These are phyloP conservation scores for Carex sylvatica DNA, from an alignment of 202 grass and related monocot species.

Conservation along the genomic window DNA sequence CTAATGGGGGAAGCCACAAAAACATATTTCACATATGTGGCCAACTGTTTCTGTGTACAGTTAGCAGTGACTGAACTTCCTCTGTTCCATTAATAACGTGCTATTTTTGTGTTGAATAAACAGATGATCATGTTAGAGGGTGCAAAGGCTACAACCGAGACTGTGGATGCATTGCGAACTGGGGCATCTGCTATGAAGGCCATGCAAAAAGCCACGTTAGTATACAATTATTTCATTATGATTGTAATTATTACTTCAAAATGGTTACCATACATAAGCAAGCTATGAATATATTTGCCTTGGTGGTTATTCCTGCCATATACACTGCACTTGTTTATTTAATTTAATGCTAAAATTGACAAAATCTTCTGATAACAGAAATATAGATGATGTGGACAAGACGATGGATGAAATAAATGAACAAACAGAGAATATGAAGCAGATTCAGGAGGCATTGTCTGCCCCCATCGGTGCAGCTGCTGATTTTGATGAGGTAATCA, in stretches of 20 bases:
- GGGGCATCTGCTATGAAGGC: conserved; percentile 87
- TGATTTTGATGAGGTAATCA: conserved; percentile 84
- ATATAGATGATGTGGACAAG: conserved; percentile 85
- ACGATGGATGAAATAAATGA: conserved; percentile 99
- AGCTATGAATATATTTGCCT: conserved; percentile 10
- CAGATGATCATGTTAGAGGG: conserved; percentile 95
- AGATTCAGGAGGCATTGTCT: conserved; percentile 77
- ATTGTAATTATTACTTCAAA: background rate
- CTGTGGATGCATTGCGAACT: conserved; percentile 88
- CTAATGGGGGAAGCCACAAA: background rate
- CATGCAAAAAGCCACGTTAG: conserved; percentile 91
- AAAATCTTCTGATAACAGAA: conserved; percentile 41
- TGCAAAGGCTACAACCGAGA: conserved; percentile 93
- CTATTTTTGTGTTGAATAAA: conserved; percentile 2
- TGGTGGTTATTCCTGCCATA: background rate
- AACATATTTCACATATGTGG: background rate
- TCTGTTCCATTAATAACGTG: background rate
- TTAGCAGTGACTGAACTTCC: background rate
- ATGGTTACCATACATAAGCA: background rate
- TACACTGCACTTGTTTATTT: conserved; percentile 20
- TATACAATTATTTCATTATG: conserved; percentile 20
- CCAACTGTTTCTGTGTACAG: background rate
- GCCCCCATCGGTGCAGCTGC: conserved; percentile 65
- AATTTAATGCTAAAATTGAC: conserved; percentile 6
- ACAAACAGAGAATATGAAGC: conserved; percentile 89